Conservation (phyloP, 2,329 filamentous ascomycete genomes). For the Hypoxylon sp. region DNA sequence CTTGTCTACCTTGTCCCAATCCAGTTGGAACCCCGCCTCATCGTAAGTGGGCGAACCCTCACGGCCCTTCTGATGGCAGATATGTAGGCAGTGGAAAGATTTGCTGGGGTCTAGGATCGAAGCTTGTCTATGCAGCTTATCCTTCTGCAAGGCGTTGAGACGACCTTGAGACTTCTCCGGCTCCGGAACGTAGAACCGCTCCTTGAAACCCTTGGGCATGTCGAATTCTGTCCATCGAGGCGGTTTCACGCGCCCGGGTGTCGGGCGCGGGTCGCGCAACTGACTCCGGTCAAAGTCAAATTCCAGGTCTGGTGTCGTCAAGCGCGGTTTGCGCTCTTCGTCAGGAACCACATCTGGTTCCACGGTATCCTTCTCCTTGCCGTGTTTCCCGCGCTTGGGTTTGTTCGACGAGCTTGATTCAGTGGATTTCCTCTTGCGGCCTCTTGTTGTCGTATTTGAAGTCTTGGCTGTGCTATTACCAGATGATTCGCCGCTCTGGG, state of each 20-base stretch:
- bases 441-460: neutral
- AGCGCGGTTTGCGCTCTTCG: constrained; percentile 34
- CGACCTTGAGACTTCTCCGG: constrained; percentile 36
- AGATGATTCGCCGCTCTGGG: neutral
- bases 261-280: constrained; percentile 46
- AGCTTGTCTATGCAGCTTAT: constrained; percentile 3
- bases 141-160: constrained; percentile 35
- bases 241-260: constrained; percentile 43
- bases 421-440: constrained; percentile 32
- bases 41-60: constrained; percentile 41
- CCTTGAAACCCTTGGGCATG: constrained; percentile 31
- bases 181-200: constrained; percentile 34
- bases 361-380: constrained; percentile 9
- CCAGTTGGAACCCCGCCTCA: constrained; percentile 37
- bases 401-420: neutral
- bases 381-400: constrained; percentile 13
- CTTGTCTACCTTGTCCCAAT: constrained; percentile 36
- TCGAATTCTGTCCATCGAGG: constrained; percentile 26
- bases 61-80: constrained; percentile 39
- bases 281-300: constrained; percentile 47
- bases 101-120: constrained; percentile 29
- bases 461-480: neutral
- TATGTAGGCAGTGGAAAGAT: constrained; percentile 30
- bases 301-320: constrained; percentile 48
- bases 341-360: constrained; percentile 13